Evolutionary conservation across 2,329 filamentous ascomycete genomes (phyloP), one percentile per base, ranked within the genome.

Genomic region (Canariomyces notabilis): DNA sequence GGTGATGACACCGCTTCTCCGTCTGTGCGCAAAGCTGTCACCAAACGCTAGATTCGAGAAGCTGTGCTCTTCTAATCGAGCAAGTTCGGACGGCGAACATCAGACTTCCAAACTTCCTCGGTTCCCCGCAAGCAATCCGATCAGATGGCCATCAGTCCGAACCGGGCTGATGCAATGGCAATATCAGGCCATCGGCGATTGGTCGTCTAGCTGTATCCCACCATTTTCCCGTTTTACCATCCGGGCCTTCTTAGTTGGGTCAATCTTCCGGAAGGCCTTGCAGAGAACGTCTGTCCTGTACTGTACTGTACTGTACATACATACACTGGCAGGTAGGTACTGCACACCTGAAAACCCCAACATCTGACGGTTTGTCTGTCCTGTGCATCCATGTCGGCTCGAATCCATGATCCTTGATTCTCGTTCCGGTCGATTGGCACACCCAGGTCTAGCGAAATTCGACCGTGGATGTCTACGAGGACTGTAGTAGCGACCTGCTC

Each of bases 161-260:
- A 9, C 26, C 16, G 37, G 15, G 33, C 26, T 23, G 47, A 45
- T 31, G 22, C 43, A 49, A n/a, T n/a, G 26, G 35, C 21, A 18
- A 31, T 33, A 38, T 20, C 14, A 22, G 20, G 18, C 20, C 12
- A 15, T 9, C 23, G 15, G 35, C 42, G 23, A 49, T 51, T 51
- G 46, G 52, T 36, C 36, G 33, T 41, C 23, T 22, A 20, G 34
- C n/a, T n/a, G 16, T 19, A 16, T 43, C 16, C 36, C 42, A 21
- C 48, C 50, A 49, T 52, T 52, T 49, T 48, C 20, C 44, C 46
- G 29, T 35, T 51, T 53, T 51, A 35, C 48, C 48, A 49, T 39
- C 52, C 52, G 47, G 50, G 21, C 39, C 33, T 50, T 42, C 41
- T 42, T 40, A 29, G 20, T 23, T 11, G 19, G 37, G 19, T 15